Percentiles rank a stretch among this genome's conserved stretches.
These are phyloP conservation scores for Phycomyces nitens DNA, from an alignment of 192 early-diverging fungal genomes.

Conservation along the genomic window DNA sequence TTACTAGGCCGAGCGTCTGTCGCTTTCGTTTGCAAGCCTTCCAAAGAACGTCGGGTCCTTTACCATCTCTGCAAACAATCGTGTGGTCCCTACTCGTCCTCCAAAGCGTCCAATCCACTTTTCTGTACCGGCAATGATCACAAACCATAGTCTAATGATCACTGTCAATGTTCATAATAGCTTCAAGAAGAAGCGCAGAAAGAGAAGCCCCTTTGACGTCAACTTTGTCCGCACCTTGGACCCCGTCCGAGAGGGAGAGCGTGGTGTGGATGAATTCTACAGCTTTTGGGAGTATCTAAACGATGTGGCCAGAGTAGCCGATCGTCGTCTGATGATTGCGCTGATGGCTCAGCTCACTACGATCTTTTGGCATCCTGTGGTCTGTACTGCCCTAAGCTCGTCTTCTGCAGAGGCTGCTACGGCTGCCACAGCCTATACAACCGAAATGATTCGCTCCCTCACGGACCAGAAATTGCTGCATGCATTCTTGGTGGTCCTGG, in stretches of 20 bases:
- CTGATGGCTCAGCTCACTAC: constrained; percentile 36
- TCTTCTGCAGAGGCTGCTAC: constrained; percentile 27
- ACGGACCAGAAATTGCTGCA: constrained; percentile 36
- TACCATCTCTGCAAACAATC: constrained; percentile 25
- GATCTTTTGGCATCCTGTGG: constrained; percentile 36
- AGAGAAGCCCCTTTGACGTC: constrained; percentile 30
- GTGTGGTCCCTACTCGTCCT: constrained; percentile 27
- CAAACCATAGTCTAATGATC: constrained; percentile 31
- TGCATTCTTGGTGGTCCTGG: constrained; percentile 28
- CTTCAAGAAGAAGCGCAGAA: constrained; percentile 32
- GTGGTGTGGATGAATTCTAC: constrained; percentile 34
- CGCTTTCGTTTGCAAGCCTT: constrained; percentile 28
- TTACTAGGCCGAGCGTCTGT: constrained; percentile 35
- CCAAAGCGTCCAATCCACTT: constrained; percentile 28
- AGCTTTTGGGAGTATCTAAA: constrained; percentile 40
- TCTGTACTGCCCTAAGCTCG: constrained; percentile 31
- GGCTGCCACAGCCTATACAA: constrained; percentile 35
- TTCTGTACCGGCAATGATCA: constrained; percentile 33
- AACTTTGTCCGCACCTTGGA: constrained; percentile 32
- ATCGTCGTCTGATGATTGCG: constrained; percentile 34
- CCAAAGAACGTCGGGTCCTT: constrained; percentile 36
- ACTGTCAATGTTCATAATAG: constrained; percentile 32
- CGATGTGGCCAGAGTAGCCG: constrained; percentile 34
- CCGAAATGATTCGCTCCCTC: constrained; percentile 37
- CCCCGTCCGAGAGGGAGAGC: constrained; percentile 8